These are phyloP conservation scores for Orbilia javanica DNA, from an alignment of 2,329 filamentous ascomycete genomes.

Conservation along the genomic window DNA sequence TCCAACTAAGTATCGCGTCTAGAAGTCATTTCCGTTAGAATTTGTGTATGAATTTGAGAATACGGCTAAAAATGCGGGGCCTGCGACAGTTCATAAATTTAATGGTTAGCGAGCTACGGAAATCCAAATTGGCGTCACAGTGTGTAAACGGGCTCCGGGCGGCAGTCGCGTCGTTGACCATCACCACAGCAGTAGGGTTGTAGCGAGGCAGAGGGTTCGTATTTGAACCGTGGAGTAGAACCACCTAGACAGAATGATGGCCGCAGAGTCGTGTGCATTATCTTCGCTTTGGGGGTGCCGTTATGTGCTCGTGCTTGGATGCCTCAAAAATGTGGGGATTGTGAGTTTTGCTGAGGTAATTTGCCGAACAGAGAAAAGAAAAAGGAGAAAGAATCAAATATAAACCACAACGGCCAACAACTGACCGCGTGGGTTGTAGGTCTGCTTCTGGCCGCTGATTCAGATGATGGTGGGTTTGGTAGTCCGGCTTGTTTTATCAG, in stretches of 20 bases:
- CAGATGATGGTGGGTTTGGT: not conserved
- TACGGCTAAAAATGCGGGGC: not conserved
- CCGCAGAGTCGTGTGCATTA: slow-evolving; percentile 2
- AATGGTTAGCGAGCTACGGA: not conserved
- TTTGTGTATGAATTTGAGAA: not conserved
- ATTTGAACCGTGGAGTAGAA: not conserved
- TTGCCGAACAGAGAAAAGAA: slow-evolving; percentile 24
- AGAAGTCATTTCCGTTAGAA: not conserved
- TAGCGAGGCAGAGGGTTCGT: not conserved
- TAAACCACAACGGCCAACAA: slow-evolving; percentile 10
- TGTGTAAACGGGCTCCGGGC: not conserved
- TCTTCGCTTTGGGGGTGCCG: not conserved
- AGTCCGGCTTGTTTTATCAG: not conserved
- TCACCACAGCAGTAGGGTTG: not conserved
- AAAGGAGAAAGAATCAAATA: slow-evolving; percentile 5
- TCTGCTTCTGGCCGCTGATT: not conserved
- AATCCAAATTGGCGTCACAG: not conserved
- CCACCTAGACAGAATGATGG: not conserved
- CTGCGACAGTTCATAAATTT: not conserved
- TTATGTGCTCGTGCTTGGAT: not conserved
- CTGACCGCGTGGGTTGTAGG: not conserved
- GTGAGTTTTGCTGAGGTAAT: slow-evolving; percentile 20
- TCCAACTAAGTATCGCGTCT: not conserved
- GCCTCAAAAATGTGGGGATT: slow-evolving; percentile 22
- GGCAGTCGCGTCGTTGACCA: slow-evolving; percentile 17